Conservation (phyloP, 2,329 filamentous ascomycete species). For the Cordyceps fumosorosea region DNA sequence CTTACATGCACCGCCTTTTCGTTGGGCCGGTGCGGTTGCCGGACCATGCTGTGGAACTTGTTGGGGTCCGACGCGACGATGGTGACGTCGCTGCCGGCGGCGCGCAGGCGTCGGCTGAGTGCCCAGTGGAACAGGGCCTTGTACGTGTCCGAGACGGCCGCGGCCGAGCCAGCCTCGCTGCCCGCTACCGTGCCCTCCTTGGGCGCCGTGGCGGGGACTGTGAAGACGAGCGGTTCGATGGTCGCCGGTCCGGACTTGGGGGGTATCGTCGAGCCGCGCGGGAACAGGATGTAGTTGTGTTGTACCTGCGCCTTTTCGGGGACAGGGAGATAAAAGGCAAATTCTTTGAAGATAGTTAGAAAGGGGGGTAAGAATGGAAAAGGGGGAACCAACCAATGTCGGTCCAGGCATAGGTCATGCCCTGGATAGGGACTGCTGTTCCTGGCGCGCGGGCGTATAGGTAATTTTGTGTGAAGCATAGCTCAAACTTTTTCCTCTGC, state of each 20-base stretch:
- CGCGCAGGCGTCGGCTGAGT: conserved; percentile 44
- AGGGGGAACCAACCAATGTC: conserved; percentile 47
- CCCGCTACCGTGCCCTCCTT: conserved; percentile 54
- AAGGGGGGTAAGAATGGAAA: background rate
- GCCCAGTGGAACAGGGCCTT: conserved; percentile 56
- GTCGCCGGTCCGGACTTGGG: conserved; percentile 37
- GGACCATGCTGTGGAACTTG: conserved; percentile 50
- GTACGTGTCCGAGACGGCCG: conserved; percentile 52
- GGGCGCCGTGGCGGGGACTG: conserved; percentile 51
- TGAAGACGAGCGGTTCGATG: conserved; percentile 57
- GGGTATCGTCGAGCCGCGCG: conserved; percentile 46
- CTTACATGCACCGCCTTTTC: conserved; percentile 61
- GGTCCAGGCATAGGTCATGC: conserved; percentile 52
- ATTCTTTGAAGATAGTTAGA: conserved; percentile 35
- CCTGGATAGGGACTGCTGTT: conserved; percentile 44
- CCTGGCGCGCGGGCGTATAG: conserved; percentile 51
- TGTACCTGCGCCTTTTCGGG: conserved; percentile 60
- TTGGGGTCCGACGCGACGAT: conserved; percentile 48
- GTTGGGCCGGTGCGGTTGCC: conserved; percentile 51
- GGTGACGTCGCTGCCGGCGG: conserved; percentile 39
- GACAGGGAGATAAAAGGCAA: conserved; percentile 57
- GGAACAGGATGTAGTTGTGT: conserved; percentile 60
- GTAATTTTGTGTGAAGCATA: conserved; percentile 55
- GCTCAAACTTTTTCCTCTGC: conserved; percentile 60
- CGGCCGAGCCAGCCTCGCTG: conserved; percentile 40